Base-by-base conservation (phyloP, 352 stramenopile genomes). In the Phytophthora uliginosa region DNA sequence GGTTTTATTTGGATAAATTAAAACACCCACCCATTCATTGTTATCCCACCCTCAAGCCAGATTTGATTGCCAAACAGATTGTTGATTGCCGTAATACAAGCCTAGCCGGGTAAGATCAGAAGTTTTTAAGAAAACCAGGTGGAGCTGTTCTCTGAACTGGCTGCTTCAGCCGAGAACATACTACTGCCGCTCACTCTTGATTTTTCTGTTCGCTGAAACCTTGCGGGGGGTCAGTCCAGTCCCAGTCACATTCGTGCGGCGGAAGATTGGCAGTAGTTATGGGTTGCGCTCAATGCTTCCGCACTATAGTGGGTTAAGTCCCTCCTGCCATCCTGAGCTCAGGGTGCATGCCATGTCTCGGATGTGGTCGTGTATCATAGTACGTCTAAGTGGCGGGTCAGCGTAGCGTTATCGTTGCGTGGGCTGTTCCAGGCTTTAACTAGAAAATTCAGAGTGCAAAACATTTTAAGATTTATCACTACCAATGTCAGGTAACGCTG, bases 331-430 rank as follows among this genome's bases (percentile, higher is more conserved):
- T 7, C 55, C 55, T 38, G 55, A 61, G 36, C 55, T 51, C 34
- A 61, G 34, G 55, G n/a, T 61, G 20, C 55, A 61, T 51, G 55
- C 20, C 55, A 51, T 61, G 55, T 34, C 36, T 50, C n/a, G 34
- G 33, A 50, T 20, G 26, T 50, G 55, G 34, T 50, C 55, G 34
- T 61, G 55, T 61, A 61, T 61, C 34, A 34, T 15, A 61, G 55
- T 20, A 59, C 20, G 53, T 47, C 53, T 33, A 59, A 59, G 53
- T 59, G 8, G 15, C 0, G 17, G 53, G 28, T 48, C 31, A 59
- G 18, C 15, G 15, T 28, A 47, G 12, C 10, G 33, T 50, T 61
- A 61, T n/a, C 20, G 34, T 59, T 59, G 53, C 17, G 26, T 47
- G 54, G 34, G 33, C 33, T 38, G 33, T 38, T 38, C 8, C 33